Evolutionary conservation across 495 filamentous ascomycete genomes (phyloP), one percentile per base, ranked within the genome.

Genomic region (Lasiosphaeriaceae sp.): DNA sequence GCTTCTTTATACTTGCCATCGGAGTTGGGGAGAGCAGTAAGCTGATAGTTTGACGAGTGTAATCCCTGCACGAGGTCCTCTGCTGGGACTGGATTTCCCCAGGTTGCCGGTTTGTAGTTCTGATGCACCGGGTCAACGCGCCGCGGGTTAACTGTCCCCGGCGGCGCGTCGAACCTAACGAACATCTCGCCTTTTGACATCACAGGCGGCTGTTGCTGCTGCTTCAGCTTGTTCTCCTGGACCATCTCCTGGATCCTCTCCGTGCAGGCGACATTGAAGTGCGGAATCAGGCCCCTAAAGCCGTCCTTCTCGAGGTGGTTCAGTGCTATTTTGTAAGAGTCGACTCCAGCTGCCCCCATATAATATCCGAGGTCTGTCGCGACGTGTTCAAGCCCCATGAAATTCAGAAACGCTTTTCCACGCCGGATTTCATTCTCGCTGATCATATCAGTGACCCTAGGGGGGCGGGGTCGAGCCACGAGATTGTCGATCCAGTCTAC

Each of bases 131-230:
- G 50, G 19, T 54, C 39, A 17, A 58, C 8, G 16, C 56, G 41
- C 51, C 23, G 31, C 29, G 62, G 62, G 44, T 61, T 58, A 31
- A 61, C n/a, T 2, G 62, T 61, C 4, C 31, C 23, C 8, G 57
- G 47, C 11, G 62, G 62, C 3, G 58, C 44, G 21, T 64, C 58
- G 34, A 58, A 43, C 44, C 47, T 54, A 21, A 58, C 57, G 20
- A 52, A 23, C 50, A 61, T 16, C 51, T 64, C 58, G n/a, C 16
- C 34, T 24, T 7, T 31, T 4, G 47, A 31, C 48, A 61, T 50
- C 24, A 2, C 23, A 3, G 16, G 60, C 41, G 47, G 46, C 20
- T n/a, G 34, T 19, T 34, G 3, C 11, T 34, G n/a, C 4, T 19
- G 20, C 22, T 16, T 23, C 20, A 21, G n/a, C 19, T 6, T 14